Evolutionary conservation across 768 basidiomycete species (phyloP), one percentile per base, ranked within the genome.

Genomic region (Antrodiella citrinella): DNA sequence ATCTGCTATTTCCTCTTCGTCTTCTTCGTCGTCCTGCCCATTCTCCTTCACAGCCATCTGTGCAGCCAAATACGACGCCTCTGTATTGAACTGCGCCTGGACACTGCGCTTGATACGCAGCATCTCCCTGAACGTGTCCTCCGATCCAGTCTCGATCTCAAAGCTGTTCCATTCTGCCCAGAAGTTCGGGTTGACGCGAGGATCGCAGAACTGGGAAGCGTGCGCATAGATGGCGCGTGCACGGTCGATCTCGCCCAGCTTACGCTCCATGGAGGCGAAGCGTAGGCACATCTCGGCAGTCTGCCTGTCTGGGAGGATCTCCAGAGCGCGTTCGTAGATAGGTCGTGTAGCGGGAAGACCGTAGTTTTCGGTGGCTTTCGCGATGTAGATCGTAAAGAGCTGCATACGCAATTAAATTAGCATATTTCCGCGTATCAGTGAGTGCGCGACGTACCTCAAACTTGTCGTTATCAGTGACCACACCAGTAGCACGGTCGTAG

Each of bases 151-250:
- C 65, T 98, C 96, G 61, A 98, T 91, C 69, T 99, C 96, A 71
- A 98, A 99, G 46, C 74, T 75, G 65, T 98, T 93, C 96, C 96
- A 98, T 64, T 96, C 91, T 24, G 76, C 68, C 96, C 96, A 98
- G 76, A 98, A 98, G 52, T 84, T 82, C 26, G 92, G 85, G 63
- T 88, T 82, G 54, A 87, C 80, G 15, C 95, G 80, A 11, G 95
- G 95, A 64, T 98, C 95, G 66, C 95, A 99, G 77, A 99, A 98
- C 62, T 99, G 96, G 18, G 91, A 92, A 0, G 96, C 95, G 62
- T 98, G 95, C 1, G 93, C 95, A 58, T 95, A 98, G 57, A 98
- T 87, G 1, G 93, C 87, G 45, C 96, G 82, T 11, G 96, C 96
- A 21, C 96, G 80, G 70, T 99, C 96, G 66, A 99, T 98, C 72